Evolutionary conservation across 345 rosid genomes (phyloP).

Genomic region (Leavenworthia alabamica): DNA sequence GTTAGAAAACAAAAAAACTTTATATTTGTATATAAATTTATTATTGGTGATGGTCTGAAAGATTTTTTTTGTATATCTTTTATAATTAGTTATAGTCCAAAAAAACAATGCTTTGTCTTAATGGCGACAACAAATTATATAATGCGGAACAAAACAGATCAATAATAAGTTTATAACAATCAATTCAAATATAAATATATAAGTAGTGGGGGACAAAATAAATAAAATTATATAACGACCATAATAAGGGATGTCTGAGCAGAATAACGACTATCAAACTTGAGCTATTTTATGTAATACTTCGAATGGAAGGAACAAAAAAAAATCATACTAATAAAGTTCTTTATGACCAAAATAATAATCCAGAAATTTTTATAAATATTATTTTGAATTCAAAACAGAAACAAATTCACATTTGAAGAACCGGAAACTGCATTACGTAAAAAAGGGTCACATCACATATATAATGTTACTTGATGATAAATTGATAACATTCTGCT

Average conservation of each 20-base stretch:
- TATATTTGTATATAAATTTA: no score
- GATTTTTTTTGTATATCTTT: background rate
- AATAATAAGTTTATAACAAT: background rate
- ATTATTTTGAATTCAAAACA: no score
- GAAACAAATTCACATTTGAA: no score
- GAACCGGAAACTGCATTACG: no score
- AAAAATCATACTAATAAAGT: background rate
- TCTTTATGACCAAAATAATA: no score
- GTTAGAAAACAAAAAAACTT: no score
- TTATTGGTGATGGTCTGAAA: no score
- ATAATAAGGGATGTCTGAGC: no score
- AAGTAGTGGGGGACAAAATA: background rate
- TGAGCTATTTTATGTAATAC: background rate
- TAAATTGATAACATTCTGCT: no score
- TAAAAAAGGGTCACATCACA: no score
- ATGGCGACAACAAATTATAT: background rate
- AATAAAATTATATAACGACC: background rate
- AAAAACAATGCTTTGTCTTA: background rate
- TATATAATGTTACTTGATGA: no score
- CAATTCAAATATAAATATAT: background rate
- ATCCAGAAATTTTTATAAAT: no score
- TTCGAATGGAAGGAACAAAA: background rate
- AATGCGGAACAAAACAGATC: background rate
- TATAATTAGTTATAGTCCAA: background rate
- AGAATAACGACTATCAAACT: background rate